Base-by-base conservation (phyloP, 257 asterid species). In the Schizonepeta tenuifolia region DNA sequence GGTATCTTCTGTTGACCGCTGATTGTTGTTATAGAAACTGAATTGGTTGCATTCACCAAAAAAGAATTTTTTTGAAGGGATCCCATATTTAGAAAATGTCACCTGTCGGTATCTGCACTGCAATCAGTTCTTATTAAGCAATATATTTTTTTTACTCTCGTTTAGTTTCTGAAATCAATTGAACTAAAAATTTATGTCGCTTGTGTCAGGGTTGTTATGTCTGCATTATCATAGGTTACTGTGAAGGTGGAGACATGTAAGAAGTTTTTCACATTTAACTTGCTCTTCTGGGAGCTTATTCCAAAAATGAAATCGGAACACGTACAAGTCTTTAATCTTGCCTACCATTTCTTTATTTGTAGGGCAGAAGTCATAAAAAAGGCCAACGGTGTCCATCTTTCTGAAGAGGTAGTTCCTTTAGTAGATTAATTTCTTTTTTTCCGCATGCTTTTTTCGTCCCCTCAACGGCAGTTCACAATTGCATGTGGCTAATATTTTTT, bases 181-280 rank as follows among this genome's bases (percentile, higher is more conserved):
- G 59, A 67, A 76, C 66, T 43, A 53, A 72, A 55, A 54, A 17
- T 35, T 67, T 61, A 1, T 71, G n/a, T 21, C 65, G 56, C 67
- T 38, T 41, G 55, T 72, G 74, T 62, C 97, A 88, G 97, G 98
- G 97, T 70, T 90, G 97, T 87, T 92, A 92, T 62, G 98, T 93
- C 58, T 93, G 98, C 91, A 93, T 93, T 75, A 70, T 93, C 77
- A 87, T 90, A 50, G 97, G 97, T 69, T 93, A 88, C 83, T 93
- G 98, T 81, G 97, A 93, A 87, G 98, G 97, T 72, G 97, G 98
- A 77, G 98, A 90, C 74, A 90, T 93, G 98, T 92, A 83, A 88
- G 97, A 72, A 38, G 41, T 57, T 71, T 64, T 46, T 56, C 17
- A 72, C 69, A 49, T 20, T 7, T 26, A 54, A 28, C 67, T 20